Evolutionary conservation across 2,329 filamentous ascomycete genomes (phyloP), one percentile per base, ranked within the genome.

Genomic region (Nemania diffusa): DNA sequence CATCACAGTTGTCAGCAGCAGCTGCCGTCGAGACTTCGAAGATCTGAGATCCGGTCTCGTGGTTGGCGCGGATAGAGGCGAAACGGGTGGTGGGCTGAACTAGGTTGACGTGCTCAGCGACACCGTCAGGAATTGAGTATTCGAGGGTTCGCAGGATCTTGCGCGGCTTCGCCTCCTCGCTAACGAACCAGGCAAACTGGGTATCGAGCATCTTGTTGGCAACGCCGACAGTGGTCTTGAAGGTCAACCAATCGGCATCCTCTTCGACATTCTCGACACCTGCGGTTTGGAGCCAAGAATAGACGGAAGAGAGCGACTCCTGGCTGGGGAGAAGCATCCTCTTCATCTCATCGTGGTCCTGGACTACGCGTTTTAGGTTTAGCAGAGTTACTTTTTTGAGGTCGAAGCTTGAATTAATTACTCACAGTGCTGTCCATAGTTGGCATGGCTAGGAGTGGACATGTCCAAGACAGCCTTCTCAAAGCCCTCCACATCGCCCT

Each of bases 331-430:
- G 69, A 34, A 72, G 69, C 70, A 72, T 72, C 32, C 69, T 62
- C 67, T 72, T 72, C 69, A 72, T 71, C 69, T 72, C 70, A 62
- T 72, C 70, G n/a, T 72, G 69, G 42, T 46, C 50, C 67, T 71
- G 64, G 67, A 72, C 68, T 69, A 17, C 13, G 55, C 26, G 11
- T 59, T 40, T 24, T 22, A 22, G 26, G 22, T 27, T 60, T 22
- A 62, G 63, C 44, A 32, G 17, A 1, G 15, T 20, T 2, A 7
- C 57, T 37, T 27, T 40, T 8, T n/a, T n/a, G n/a, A n/a, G 15
- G 48, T 20, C 13, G 4, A 53, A 11, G 2, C 42, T 22, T 51
- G 22, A 15, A 15, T 24, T 37, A 15, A n/a, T 17, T 48, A 57
- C 62, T 65, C 60, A 69, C 68, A 72, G 58, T 72, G 70, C 51